phyloP scores from a whole-genome alignment of 2,329 filamentous ascomycete species.

The Setomelanomma holmii region DNA sequence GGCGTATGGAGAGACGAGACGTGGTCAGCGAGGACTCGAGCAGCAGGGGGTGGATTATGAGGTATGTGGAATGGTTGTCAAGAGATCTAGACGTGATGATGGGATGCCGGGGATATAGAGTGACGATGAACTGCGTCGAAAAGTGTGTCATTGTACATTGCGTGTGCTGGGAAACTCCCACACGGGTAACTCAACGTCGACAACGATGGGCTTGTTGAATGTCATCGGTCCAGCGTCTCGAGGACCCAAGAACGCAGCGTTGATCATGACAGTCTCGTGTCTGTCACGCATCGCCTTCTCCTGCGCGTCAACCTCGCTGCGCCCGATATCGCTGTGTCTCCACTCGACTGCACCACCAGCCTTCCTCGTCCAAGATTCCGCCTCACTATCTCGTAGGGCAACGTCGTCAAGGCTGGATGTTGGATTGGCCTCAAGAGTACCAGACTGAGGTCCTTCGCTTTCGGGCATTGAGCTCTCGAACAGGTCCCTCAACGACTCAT shows the following conservation, averaged over 20 bases:
- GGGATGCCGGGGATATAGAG: not conserved
- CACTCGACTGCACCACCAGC: conserved; percentile 26
- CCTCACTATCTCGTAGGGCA: conserved; percentile 30
- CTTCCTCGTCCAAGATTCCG: conserved; percentile 18
- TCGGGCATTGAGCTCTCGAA: not conserved
- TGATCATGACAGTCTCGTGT: conserved; percentile 78
- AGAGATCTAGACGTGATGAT: not conserved
- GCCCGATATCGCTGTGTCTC: conserved; percentile 27
- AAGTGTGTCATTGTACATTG: conserved; percentile 1
- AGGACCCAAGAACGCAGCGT: conserved; percentile 76
- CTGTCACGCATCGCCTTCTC: conserved; percentile 46
- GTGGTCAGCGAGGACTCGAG: conserved; percentile 24
- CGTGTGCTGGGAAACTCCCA: conserved; percentile 25
- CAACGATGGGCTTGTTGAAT: conserved; percentile 82
- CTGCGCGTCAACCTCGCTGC: conserved; percentile 28
- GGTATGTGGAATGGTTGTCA: not conserved
- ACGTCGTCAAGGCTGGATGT: conserved; percentile 26
- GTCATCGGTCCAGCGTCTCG: conserved; percentile 66
- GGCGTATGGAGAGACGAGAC: conserved; percentile 12
- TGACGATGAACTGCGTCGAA: not conserved
- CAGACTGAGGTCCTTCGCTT: conserved; percentile 25
- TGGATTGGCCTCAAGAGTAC: conserved; percentile 25
- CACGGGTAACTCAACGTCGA: conserved; percentile 76
- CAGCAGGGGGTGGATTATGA: not conserved
- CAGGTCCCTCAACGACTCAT: conserved; percentile 11